Conservation (phyloP, 495 filamentous ascomycete species). For the Penicilliopsis zonata region DNA sequence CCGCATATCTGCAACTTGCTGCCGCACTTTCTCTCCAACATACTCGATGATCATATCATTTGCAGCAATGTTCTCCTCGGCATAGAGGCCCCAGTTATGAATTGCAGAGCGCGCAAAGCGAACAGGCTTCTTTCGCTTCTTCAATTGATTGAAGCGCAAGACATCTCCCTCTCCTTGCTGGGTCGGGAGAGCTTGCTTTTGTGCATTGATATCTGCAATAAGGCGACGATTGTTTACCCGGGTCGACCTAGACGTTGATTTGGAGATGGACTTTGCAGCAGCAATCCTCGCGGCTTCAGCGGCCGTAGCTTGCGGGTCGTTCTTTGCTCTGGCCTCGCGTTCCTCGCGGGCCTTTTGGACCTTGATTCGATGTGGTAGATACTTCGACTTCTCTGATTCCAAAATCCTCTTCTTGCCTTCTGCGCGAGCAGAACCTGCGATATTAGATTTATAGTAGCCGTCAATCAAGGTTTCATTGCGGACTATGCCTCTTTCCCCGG, state of each 20-base stretch:
- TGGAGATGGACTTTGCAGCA: constrained; percentile 65
- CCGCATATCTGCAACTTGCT: constrained; percentile 90
- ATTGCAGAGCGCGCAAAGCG: constrained; percentile 97
- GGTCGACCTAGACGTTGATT: constrained; percentile 70
- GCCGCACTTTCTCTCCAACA: constrained; percentile 92
- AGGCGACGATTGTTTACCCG: constrained; percentile 90
- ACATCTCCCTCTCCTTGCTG: constrained; percentile 67
- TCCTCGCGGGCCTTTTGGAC: constrained; percentile 84
- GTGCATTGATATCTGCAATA: constrained; percentile 87
- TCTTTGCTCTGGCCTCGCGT: constrained; percentile 67
- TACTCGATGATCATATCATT: constrained; percentile 99
- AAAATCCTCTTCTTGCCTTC: constrained; percentile 90
- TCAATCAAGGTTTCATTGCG: constrained; percentile 50
- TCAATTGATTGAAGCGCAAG: constrained; percentile 95
- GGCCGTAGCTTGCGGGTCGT: constrained; percentile 51
- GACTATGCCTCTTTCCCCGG: constrained; percentile 37
- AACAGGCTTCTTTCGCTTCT: constrained; percentile 98
- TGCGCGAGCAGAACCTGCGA: constrained; percentile 74
- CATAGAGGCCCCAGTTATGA: constrained; percentile 97
- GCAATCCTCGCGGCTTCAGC: constrained; percentile 62
- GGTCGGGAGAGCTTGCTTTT: constrained; percentile 69
- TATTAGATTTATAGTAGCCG: constrained; percentile 84
- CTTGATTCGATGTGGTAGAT: constrained; percentile 92
- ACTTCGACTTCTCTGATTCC: constrained; percentile 94
- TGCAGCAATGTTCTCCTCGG: constrained; percentile 90